phyloP scores from a whole-genome alignment of 2,329 filamentous ascomycete species.

The Chaetomiaceae sp. region DNA sequence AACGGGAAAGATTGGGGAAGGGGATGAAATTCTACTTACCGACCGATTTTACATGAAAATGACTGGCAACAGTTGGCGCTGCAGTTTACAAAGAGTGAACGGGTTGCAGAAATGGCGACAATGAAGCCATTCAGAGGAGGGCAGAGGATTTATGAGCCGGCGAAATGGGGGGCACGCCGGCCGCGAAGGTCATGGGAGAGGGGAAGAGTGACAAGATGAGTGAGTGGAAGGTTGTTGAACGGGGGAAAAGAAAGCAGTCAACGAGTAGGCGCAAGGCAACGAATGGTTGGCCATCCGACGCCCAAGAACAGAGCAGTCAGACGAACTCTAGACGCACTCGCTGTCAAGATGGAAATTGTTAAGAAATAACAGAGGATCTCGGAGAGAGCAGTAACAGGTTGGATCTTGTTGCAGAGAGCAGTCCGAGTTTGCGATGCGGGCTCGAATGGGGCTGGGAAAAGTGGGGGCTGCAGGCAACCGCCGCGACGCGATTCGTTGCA shows the following conservation, averaged over 20 bases:
- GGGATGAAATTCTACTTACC: too few relatives aligned
- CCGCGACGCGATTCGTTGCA: not conserved
- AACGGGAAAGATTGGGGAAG: too few relatives aligned
- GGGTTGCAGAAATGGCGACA: too few relatives aligned
- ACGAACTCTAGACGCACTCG: constrained; percentile 7
- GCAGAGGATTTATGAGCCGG: too few relatives aligned
- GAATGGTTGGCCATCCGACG: not conserved
- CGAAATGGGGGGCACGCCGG: too few relatives aligned
- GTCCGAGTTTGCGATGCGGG: not conserved
- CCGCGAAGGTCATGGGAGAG: not conserved
- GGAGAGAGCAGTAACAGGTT: constrained; percentile 11
- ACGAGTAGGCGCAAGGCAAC: not conserved
- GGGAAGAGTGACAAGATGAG: not conserved
- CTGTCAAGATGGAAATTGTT: constrained; percentile 9
- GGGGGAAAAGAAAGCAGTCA: not conserved
- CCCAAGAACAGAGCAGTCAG: not conserved
- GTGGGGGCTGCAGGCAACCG: constrained; percentile 5
- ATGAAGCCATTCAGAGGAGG: too few relatives aligned
- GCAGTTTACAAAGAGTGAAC: too few relatives aligned
- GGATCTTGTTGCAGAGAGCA: constrained; percentile 11
- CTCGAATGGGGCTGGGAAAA: constrained; percentile 9
- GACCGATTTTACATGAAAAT: too few relatives aligned
- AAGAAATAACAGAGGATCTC: not conserved
- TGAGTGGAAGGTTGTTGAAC: not conserved
- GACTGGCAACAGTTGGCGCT: too few relatives aligned